Evolutionary conservation across 495 filamentous ascomycete genomes (phyloP), one percentile per base, ranked within the genome.

Genomic region (Arthonia radiata): DNA sequence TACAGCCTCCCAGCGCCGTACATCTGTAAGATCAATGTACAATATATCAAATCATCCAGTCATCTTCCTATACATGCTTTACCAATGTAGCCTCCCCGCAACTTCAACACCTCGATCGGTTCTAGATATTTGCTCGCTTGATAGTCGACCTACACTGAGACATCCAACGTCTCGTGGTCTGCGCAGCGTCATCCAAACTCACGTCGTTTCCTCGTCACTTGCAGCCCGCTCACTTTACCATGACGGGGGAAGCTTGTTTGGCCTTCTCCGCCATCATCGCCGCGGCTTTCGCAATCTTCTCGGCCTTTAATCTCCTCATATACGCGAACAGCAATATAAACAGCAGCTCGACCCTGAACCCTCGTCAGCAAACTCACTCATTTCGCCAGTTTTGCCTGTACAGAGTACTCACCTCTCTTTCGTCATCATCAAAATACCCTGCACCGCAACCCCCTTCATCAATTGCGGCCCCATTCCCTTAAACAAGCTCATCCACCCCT

Each of bases 351-450:
- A 94, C 75, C 31, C 82, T 89, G 37, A 5, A 27, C 21, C 15
- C 23, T 22, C 2, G 31, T 57, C 33, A 56, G 49, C 24, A 37
- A 23, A 12, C 12, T 17, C 5, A 18, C 32, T 31, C 36, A 42
- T 29, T 53, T 44, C 24, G 21, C 3, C 1, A 29, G 17, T 21
- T 14, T 27, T 33, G 8, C 9, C 33, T 1, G n/a, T 21, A 17
- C 26, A 17, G 14, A 14, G 12, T 17, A 47, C 65, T 33, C 61
- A 89, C 80, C 80, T 65, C 50, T 99, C 89, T 54, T 99, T 99
- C 3, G 78, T 90, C 86, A 94, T 99, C 86, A 99, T 99, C 14
- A 99, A 53, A 26, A 94, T 54, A 28, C 86, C 86, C 42, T 99
- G 86, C 4, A 99, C 86, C 24, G 94, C 39, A 24, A 99, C 51